phyloP scores from a whole-genome alignment of 106 monocot species.

The Dioscorea dumetorum region DNA sequence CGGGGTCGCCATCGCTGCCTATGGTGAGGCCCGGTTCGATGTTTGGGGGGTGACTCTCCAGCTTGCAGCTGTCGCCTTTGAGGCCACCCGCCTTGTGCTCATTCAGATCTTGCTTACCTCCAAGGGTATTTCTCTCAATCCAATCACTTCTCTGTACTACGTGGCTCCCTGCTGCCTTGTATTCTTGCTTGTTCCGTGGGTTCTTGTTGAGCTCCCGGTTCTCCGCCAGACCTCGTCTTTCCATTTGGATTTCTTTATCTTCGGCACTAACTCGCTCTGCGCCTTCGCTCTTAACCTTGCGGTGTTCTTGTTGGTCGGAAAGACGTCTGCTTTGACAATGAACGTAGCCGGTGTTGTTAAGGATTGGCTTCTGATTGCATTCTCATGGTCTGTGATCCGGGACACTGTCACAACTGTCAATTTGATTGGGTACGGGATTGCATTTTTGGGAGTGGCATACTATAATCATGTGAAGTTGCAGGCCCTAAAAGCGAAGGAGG shows the following conservation, averaged over 20 bases:
- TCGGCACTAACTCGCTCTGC: conserved; percentile 64
- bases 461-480: conserved; percentile 51
- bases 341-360: conserved; percentile 78
- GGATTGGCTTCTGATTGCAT: conserved; percentile 70
- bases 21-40: conserved; percentile 41
- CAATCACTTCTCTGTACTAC: conserved; percentile 65
- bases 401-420: conserved; percentile 62
- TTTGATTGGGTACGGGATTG: conserved; percentile 53
- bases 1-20: conserved; percentile 46
- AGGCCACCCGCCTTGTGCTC: conserved; percentile 45
- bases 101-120: conserved; percentile 48
- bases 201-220: conserved; percentile 35
- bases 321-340: conserved; percentile 80
- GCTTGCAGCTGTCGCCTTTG: conserved; percentile 41
- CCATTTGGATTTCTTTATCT: conserved; percentile 39
- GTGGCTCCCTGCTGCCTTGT: conserved; percentile 46
- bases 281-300: conserved; percentile 73
- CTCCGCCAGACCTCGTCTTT: conserved; percentile 26
- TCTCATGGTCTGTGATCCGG: conserved; percentile 70
- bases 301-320: conserved; percentile 69
- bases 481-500: conserved; percentile 43
- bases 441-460: conserved; percentile 41
- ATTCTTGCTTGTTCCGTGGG: conserved; percentile 41
- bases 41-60: conserved; percentile 29
- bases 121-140: conserved; percentile 60